Evolutionary conservation across 805 yeast genomes (phyloP).

Genomic region (Candida ulmi): DNA sequence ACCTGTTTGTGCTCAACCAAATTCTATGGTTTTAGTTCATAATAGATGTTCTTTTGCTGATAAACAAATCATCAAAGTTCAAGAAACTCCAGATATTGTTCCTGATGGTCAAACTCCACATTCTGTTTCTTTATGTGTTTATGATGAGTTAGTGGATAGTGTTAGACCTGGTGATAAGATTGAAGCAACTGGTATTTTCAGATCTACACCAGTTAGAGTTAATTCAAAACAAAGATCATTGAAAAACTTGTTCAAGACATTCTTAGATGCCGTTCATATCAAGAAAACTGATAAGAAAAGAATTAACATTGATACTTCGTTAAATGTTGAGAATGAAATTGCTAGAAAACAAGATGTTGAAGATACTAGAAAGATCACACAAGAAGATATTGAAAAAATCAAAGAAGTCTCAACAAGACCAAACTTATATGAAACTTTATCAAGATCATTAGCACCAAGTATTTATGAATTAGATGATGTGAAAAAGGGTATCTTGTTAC

Average conservation of each 20-base stretch:
- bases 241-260: conserved; percentile 83
- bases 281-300: conserved; percentile 80
- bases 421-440: conserved; percentile 79
- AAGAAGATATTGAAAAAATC: conserved; percentile 64
- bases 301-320: conserved; percentile 73
- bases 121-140: conserved; percentile 86
- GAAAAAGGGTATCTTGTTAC: conserved; percentile 88
- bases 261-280: conserved; percentile 89
- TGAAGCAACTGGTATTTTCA: conserved; percentile 91
- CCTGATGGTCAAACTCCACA: conserved; percentile 99
- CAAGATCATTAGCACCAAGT: conserved; percentile 95
- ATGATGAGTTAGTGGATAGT: conserved; percentile 91
- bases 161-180: conserved; percentile 96
- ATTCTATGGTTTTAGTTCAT: conserved; percentile 87
- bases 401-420: conserved; percentile 55
- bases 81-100: conserved; percentile 92
- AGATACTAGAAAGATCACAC: conserved; percentile 64
- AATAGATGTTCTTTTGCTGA: conserved; percentile 92
- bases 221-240: conserved; percentile 81
- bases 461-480: conserved; percentile 95
- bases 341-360: conserved; percentile 67
- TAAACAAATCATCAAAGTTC: conserved; percentile 89
- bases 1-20: conserved; percentile 70
- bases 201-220: conserved; percentile 87
- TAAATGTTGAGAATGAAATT: conserved; percentile 40